Evolutionary conservation across 2,329 filamentous ascomycete genomes (phyloP).

Genomic region (Sarocladiaceae sp.): DNA sequence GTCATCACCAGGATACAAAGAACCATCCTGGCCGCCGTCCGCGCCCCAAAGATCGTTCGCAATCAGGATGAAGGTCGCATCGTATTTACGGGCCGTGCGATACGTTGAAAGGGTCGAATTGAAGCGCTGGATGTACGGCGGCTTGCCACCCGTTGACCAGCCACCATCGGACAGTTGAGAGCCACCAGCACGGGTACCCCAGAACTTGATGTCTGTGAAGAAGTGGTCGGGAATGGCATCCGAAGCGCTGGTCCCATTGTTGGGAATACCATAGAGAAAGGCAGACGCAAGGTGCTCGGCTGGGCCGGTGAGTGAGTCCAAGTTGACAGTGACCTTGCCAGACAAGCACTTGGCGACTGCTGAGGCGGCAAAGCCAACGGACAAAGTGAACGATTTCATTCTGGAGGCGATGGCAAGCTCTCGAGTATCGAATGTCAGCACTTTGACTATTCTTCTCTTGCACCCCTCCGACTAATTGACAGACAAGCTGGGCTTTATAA

Average conservation of each 20-base stretch:
- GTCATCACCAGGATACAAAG: conserved; percentile 12
- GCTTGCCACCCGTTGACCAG: background rate
- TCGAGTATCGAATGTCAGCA: too few relatives aligned
- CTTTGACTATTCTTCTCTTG: too few relatives aligned
- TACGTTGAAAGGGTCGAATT: conserved; percentile 1
- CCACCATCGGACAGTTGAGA: background rate
- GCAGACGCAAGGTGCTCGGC: background rate
- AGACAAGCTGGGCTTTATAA: too few relatives aligned
- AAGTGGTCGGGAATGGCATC: conserved; percentile 7
- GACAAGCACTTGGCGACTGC: background rate
- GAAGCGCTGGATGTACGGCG: background rate
- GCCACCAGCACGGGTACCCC: background rate
- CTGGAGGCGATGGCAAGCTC: background rate
- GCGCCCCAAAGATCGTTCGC: conserved; percentile 13
- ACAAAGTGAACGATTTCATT: background rate
- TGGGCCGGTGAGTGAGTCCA: background rate
- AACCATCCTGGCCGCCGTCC: conserved; percentile 9
- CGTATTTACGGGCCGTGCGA: conserved; percentile 4
- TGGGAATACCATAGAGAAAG: conserved; percentile 2
- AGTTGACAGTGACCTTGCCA: conserved; percentile 3
- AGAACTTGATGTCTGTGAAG: conserved; percentile 8
- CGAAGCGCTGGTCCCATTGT: conserved; percentile 1
- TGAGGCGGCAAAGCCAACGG: conserved; percentile 3
- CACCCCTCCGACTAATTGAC: background rate
- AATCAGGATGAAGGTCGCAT: conserved; percentile 9